These are phyloP conservation scores for Drechslerella dactyloides DNA, from an alignment of 2,329 filamentous ascomycete genomes.

Conservation along the genomic window DNA sequence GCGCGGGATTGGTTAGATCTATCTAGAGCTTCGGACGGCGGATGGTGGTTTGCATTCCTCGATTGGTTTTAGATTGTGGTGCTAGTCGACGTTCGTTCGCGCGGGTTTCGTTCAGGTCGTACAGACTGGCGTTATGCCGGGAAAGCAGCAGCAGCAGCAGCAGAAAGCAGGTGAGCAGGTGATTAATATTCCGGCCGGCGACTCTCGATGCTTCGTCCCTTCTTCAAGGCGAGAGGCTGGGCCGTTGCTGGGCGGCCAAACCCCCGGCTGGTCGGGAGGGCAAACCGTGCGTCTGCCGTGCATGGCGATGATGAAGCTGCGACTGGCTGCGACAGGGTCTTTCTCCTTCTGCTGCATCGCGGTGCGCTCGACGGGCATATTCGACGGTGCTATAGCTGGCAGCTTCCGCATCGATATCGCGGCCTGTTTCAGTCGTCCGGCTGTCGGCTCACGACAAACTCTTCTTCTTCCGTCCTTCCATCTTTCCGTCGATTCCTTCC, in stretches of 20 bases:
- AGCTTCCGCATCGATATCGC: no score
- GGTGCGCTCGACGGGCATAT: no score
- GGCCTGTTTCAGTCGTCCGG: no score
- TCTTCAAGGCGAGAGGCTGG: constrained; percentile 6
- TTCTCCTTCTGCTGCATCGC: no score
- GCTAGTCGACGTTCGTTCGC: background rate
- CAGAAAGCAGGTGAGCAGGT: constrained; percentile 8
- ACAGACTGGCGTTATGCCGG: background rate
- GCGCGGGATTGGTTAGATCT: constrained; percentile 48
- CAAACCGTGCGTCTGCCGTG: constrained; percentile 4
- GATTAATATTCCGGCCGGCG: background rate
- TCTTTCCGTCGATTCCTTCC: no score
- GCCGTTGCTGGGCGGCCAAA: constrained; percentile 5
- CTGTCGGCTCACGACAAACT: no score
- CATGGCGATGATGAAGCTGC: background rate
- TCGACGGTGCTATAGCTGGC: no score
- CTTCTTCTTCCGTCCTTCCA: no score
- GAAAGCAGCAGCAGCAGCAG: constrained; percentile 13
- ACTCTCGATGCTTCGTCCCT: background rate
- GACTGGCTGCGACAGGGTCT: background rate
- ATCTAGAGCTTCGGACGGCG: constrained; percentile 35
- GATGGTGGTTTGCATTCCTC: constrained; percentile 37
- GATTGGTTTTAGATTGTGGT: constrained; percentile 41
- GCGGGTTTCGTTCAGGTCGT: background rate
- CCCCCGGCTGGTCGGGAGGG: constrained; percentile 1